A percentile compares a stretch with the other conserved stretches of the same genome.
These are phyloP conservation scores for Phytophthora meadii DNA, from an alignment of 352 stramenopile genomes.

Conservation along the genomic window DNA sequence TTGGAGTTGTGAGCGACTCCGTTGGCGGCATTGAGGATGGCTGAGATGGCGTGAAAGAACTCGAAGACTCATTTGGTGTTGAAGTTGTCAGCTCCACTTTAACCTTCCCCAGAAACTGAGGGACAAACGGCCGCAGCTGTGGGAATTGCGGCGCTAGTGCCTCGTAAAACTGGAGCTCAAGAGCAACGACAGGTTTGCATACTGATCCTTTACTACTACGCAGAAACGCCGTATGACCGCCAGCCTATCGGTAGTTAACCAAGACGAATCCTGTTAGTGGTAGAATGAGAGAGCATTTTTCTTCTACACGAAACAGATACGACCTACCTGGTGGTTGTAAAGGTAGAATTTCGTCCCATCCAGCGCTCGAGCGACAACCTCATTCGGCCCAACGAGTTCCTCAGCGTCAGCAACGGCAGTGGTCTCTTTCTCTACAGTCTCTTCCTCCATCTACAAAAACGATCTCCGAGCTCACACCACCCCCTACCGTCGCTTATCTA, in stretches of 20 bases:
- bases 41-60: constrained; percentile 5
- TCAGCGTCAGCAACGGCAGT: constrained; percentile 8
- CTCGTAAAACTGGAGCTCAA: constrained; percentile 83
- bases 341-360: constrained; percentile 81
- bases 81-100: constrained; percentile 57
- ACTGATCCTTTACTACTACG: constrained; percentile 68
- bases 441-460: constrained; percentile 14
- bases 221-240: constrained; percentile 78
- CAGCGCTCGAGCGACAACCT: constrained; percentile 67
- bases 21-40: constrained; percentile 12
- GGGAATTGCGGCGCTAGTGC: constrained; percentile 52
- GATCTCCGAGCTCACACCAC: too few species aligned
- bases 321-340: constrained; percentile 73
- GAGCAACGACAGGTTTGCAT: constrained; percentile 76
- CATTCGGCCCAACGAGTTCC: constrained; percentile 47
- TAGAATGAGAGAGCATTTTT: background rate
- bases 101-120: constrained; percentile 71
- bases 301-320: background rate
- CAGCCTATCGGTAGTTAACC: constrained; percentile 41
- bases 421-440: constrained; percentile 6
- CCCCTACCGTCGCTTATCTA: constrained; percentile 1
- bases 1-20: constrained; percentile 10
- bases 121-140: constrained; percentile 73
- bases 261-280: constrained; percentile 3
- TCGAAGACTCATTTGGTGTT: constrained; percentile 7